Conservation (phyloP, 768 basidiomycete species). For the Trametes cingulata region DNA sequence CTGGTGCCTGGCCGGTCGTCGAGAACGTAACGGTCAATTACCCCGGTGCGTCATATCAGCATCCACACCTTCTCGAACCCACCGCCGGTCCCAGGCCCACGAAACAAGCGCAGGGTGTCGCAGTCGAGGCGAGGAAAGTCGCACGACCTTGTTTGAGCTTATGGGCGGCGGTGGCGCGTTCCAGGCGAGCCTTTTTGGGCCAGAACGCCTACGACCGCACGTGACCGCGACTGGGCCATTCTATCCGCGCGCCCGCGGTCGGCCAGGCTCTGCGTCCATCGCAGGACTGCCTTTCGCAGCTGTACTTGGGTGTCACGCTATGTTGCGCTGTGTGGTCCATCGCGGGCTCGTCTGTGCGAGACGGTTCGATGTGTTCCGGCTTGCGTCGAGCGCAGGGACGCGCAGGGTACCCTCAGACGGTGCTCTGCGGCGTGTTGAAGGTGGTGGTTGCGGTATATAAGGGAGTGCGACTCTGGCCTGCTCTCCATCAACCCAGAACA, state of each 20-base stretch:
- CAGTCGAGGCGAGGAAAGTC: background rate
- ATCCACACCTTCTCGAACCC: background rate
- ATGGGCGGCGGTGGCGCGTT: slow-evolving; percentile 16
- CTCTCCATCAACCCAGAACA: slow-evolving; percentile 20
- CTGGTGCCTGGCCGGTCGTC: too few relatives aligned
- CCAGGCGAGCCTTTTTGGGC: slow-evolving; percentile 19
- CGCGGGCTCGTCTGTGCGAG: slow-evolving; percentile 19
- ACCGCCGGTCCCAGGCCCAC: background rate
- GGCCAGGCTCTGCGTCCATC: slow-evolving; percentile 8
- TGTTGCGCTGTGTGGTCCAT: slow-evolving; percentile 9
- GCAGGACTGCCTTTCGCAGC: slow-evolving; percentile 3
- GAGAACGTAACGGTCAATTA: background rate
- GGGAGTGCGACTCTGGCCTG: slow-evolving; percentile 13
- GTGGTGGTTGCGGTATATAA: slow-evolving; percentile 14
- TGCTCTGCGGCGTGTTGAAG: background rate
- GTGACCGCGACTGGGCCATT: slow-evolving; percentile 22
- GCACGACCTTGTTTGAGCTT: slow-evolving; percentile 18
- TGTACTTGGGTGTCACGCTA: background rate
- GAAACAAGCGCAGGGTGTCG: background rate
- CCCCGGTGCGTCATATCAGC: slow-evolving; percentile 1
- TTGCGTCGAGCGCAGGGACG: slow-evolving; percentile 9
- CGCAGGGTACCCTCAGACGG: background rate
- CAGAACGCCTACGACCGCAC: slow-evolving; percentile 22
- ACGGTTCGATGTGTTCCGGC: slow-evolving; percentile 23
- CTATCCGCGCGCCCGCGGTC: slow-evolving; percentile 5